Conservation (phyloP, 371 early-diverging fungal genomes). For the Dinochytrium kinnereticum region DNA sequence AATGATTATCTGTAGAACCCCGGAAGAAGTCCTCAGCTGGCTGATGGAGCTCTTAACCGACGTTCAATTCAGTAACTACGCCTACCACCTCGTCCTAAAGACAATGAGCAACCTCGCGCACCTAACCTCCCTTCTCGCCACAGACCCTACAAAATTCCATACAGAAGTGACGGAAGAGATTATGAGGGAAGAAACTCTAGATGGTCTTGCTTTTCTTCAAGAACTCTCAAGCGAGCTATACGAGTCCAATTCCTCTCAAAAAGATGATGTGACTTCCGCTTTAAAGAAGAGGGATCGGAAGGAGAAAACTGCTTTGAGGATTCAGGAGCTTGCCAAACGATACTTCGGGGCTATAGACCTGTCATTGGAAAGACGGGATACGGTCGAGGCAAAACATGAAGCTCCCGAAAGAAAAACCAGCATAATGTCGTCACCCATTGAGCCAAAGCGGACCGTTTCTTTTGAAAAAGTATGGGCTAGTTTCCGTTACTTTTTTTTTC, state of each 20-base stretch:
- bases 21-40: slow-evolving; percentile 10
- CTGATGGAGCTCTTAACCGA: background rate
- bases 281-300: background rate
- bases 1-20: background rate
- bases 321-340: background rate
- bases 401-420: background rate
- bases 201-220: background rate
- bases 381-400: background rate
- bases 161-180: background rate
- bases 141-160: background rate
- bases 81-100: slow-evolving; percentile 1
- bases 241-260: background rate
- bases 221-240: background rate
- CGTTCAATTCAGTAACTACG: background rate
- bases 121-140: slow-evolving; percentile 3
- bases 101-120: slow-evolving; percentile 2
- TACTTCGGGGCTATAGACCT: background rate
- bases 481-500: too few relatives aligned
- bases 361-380: background rate
- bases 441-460: background rate
- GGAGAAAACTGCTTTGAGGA: background rate
- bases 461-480: background rate
- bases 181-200: background rate
- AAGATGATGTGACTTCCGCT: background rate
- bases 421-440: background rate